Base-by-base conservation (phyloP, 2,329 filamentous ascomycete genomes). In the Talaromyces sp. region DNA sequence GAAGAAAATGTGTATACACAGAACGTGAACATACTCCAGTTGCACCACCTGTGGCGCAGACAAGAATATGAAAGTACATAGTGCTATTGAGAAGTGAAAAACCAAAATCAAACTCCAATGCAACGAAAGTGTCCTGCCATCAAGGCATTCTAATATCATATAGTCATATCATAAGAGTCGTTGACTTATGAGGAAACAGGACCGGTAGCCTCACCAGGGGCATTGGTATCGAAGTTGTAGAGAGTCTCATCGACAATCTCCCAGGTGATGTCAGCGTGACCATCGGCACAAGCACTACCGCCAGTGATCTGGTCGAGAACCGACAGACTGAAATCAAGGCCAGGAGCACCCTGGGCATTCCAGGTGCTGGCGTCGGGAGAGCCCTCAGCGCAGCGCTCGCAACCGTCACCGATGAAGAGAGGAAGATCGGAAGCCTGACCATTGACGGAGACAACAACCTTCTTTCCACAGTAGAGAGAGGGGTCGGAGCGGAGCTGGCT, bases 331-430 rank as follows among this genome's bases (percentile, higher is more conserved):
- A 63, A 63, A 40, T 63, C 62, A 14, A 63, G 58, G 11, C 62
- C 62, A 23, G 62, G 62, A 16, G 61, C 61, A 23, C 56, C 61
- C 33, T 63, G 56, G 7, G 61, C 25, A 48, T 63, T 60, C 61
- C 61, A 63, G 56, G 61, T 56, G 37, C n/a, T 25, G 52, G 61
- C 58, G 37, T 39, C 23, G 16, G 63, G 37, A n/a, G 65, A 63
- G 3, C 64, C 64, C 40, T 37, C 48, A 23, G 18, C 58, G 33
- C 65, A 66, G 55, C 65, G 63, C 50, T 66, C 14, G 40, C 65
- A 66, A 21, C 65, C 65, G 16, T 66, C 65, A 33, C 63, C 64
- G 25, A 66, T 65, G 56, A 66, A 66, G 39, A 66, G 65, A 9
- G 50, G 61, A 11, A 65, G 46, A 21, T 66, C 64, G 14, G 63